Percentiles rank a stretch among this genome's conserved stretches.
phyloP scores from a whole-genome alignment of 2,329 filamentous ascomycete genomes.

The Ceratocystis cacaofunesta region DNA sequence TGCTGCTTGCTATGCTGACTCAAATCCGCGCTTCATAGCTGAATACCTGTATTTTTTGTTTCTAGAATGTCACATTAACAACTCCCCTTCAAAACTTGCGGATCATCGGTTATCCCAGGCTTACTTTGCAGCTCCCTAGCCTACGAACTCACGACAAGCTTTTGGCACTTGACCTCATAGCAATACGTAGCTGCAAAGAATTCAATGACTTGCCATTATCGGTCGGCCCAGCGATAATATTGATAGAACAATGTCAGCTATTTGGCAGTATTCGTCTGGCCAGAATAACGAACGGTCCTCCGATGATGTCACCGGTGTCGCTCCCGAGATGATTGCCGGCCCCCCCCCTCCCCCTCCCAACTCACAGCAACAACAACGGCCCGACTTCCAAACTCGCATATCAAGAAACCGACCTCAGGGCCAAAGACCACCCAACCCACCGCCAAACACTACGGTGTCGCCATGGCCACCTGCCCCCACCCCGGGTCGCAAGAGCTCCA shows the following conservation, averaged over 20 bases:
- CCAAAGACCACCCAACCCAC: constrained; percentile 4
- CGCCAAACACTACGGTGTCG: not conserved
- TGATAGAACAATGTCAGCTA: constrained; percentile 10
- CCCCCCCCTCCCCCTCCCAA: not conserved
- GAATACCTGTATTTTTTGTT: not conserved
- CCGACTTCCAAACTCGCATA: constrained; percentile 3
- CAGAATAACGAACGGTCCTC: constrained; percentile 9
- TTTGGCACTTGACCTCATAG: not conserved
- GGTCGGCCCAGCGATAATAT: not conserved
- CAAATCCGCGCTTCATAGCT: not conserved
- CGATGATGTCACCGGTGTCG: constrained; percentile 10
- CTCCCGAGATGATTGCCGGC: constrained; percentile 10
- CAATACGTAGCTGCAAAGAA: not conserved
- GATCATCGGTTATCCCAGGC: not conserved
- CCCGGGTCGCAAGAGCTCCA: constrained; percentile 18
- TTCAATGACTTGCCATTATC: not conserved
- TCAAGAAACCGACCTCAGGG: not conserved
- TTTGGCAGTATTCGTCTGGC: constrained; percentile 8
- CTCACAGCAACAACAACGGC: constrained; percentile 5
- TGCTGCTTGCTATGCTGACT: not conserved
- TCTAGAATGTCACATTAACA: not conserved
- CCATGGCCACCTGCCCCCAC: constrained; percentile 5
- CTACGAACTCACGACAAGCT: not conserved
- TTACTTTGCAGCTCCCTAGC: not conserved
- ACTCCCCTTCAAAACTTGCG: not conserved